phyloP scores from a whole-genome alignment of 495 filamentous ascomycete species.

The Collariella sp. region DNA sequence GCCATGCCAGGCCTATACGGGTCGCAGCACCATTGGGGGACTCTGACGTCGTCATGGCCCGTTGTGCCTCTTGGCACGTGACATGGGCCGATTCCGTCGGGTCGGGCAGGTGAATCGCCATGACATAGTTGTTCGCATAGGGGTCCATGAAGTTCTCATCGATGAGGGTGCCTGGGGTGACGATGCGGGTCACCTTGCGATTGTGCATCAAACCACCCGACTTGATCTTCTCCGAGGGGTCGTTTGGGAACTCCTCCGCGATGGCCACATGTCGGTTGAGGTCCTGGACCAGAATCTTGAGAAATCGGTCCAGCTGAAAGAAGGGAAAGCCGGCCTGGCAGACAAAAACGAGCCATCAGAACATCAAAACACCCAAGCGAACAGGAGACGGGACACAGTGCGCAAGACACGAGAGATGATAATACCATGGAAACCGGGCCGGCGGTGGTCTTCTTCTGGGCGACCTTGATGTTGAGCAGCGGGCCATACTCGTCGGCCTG shows the following conservation, averaged over 20 bases:
- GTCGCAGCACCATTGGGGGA: conserved; percentile 12
- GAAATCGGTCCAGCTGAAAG: conserved; percentile 80
- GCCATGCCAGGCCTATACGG: conserved; percentile 75
- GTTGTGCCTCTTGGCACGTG: conserved; percentile 3
- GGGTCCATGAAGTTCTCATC: conserved; percentile 96
- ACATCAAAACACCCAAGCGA: conserved; percentile 10
- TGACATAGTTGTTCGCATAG: conserved; percentile 82
- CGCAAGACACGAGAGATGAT: conserved; percentile 1
- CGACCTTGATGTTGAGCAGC: conserved; percentile 79
- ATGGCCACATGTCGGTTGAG: conserved; percentile 84
- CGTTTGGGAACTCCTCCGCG: conserved; percentile 79
- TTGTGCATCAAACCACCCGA: conserved; percentile 73
- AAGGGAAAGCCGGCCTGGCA: conserved; percentile 80
- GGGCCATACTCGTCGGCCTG: conserved; percentile 85
- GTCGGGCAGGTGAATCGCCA: conserved; percentile 54
- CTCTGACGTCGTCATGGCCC: not conserved
- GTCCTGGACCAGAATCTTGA: conserved; percentile 89
- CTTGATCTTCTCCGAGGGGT: conserved; percentile 54
- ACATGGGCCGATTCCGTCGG: conserved; percentile 5
- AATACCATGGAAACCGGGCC: conserved; percentile 72
- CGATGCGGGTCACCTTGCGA: conserved; percentile 71
- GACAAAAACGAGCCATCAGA: conserved; percentile 24
- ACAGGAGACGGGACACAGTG: not conserved
- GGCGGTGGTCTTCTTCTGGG: conserved; percentile 63
- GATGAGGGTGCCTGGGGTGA: conserved; percentile 91